Percentiles rank a stretch among this genome's conserved stretches.
Evolutionary conservation across 768 basidiomycete genomes (phyloP).

Genomic region (Leccinum obscurum): DNA sequence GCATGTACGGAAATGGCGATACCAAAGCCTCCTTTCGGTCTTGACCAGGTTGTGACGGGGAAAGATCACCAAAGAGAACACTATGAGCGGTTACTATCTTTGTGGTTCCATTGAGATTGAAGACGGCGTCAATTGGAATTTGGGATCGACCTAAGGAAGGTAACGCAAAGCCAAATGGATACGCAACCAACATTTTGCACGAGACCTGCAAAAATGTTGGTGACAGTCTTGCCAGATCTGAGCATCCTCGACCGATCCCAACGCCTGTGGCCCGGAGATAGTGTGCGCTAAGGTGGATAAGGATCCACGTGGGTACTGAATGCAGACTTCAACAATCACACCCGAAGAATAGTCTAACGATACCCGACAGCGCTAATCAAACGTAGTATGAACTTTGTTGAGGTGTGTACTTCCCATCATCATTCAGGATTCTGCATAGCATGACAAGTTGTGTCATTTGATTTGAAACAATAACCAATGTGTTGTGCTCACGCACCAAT

Average conservation of each 20-base stretch:
- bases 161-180: not conserved
- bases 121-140: not conserved
- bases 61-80: slow-evolving; percentile 51
- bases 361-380: too few relatives aligned
- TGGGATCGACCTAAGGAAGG: not conserved
- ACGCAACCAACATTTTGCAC: slow-evolving; percentile 47
- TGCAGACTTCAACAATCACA: slow-evolving; percentile 55
- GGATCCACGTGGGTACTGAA: slow-evolving; percentile 58
- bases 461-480: too few relatives aligned
- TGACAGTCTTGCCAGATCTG: slow-evolving; percentile 53
- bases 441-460: too few relatives aligned
- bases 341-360: slow-evolving; percentile 57
- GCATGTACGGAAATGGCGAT: slow-evolving; percentile 57
- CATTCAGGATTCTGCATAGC: slow-evolving; percentile 44
- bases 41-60: slow-evolving; percentile 27
- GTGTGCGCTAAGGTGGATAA: slow-evolving; percentile 58
- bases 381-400: too few relatives aligned
- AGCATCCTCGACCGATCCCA: slow-evolving; percentile 36
- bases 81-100: slow-evolving; percentile 49
- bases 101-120: slow-evolving; percentile 37
- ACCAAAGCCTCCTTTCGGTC: slow-evolving; percentile 30
- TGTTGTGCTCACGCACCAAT: slow-evolving; percentile 40
- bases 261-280: slow-evolving; percentile 48
- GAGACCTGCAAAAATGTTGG: slow-evolving; percentile 59
- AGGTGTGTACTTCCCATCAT: too few relatives aligned